These are phyloP conservation scores for Neurospora sp. DNA, from an alignment of 495 filamentous ascomycete genomes.

Conservation along the genomic window DNA sequence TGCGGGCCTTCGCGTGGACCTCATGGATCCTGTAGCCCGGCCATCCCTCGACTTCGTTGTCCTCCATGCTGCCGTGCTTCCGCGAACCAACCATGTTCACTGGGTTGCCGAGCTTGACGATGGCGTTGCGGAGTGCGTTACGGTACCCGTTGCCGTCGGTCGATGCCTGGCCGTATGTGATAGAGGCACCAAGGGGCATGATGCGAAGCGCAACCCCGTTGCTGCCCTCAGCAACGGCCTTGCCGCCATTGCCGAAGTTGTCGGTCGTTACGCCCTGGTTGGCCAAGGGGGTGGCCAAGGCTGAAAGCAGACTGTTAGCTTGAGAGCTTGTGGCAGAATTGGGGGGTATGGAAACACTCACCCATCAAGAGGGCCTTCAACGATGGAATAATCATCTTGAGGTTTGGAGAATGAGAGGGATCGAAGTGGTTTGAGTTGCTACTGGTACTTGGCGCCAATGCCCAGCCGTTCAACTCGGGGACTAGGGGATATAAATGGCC, in stretches of 20 bases:
- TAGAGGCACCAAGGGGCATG: slow-evolving; percentile 47
- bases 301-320: not conserved
- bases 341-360: not conserved
- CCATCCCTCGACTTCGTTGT: slow-evolving; percentile 46
- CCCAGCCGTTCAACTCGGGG: not conserved
- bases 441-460: not conserved
- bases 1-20: slow-evolving; percentile 24
- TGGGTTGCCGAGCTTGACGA: slow-evolving; percentile 18
- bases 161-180: slow-evolving; percentile 37
- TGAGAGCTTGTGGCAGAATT: not conserved
- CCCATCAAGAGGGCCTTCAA: slow-evolving; percentile 5
- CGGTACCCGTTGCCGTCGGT: slow-evolving; percentile 32
- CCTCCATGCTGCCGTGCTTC: slow-evolving; percentile 36
- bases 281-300: slow-evolving; percentile 17
- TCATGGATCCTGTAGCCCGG: slow-evolving; percentile 38
- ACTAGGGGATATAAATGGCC: not conserved
- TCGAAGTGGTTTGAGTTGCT: not conserved
- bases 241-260: slow-evolving; percentile 7
- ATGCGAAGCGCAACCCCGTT: slow-evolving; percentile 31
- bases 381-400: slow-evolving; percentile 4
- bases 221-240: slow-evolving; percentile 4
- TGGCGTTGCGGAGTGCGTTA: slow-evolving; percentile 14
- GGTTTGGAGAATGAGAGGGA: not conserved
- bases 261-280: slow-evolving; percentile 15
- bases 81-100: slow-evolving; percentile 44